Evolutionary conservation across 225 moss, liverwort and hornwort genomes (phyloP).

Genomic region (Anthoceros angustus): DNA sequence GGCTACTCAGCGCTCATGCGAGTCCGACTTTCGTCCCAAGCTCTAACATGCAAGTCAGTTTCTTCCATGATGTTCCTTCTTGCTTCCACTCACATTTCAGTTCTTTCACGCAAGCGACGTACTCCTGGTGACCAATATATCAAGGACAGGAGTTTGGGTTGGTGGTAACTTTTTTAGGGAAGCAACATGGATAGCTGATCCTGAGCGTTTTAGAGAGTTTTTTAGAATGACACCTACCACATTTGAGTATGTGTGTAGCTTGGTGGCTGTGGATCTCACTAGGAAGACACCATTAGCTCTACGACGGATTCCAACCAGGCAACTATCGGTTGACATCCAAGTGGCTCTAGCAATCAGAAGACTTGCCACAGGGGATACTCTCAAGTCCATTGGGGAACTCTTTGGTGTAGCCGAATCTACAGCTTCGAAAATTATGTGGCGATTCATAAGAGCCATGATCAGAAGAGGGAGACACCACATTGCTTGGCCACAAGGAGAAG

Average conservation of each 20-base stretch:
- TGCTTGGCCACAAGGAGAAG: too few relatives aligned
- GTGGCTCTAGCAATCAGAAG: not conserved
- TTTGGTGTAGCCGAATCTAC: not conserved
- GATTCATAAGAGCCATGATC: not conserved
- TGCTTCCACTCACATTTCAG: not conserved
- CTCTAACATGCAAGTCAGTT: too few relatives aligned
- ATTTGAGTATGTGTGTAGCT: not conserved
- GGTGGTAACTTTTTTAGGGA: not conserved
- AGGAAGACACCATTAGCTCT: not conserved
- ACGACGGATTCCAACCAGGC: not conserved
- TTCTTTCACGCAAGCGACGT: not conserved
- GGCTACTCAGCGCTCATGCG: too few relatives aligned
- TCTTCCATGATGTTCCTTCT: not conserved
- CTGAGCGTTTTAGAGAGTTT: not conserved
- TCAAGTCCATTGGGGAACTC: constrained; percentile 1
- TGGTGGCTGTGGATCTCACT: not conserved
- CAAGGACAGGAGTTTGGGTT: not conserved
- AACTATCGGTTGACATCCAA: not conserved
- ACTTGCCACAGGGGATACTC: not conserved
- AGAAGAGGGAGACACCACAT: not conserved
- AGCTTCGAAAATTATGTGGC: not conserved
- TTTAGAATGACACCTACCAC: not conserved
- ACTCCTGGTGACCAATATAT: not conserved
- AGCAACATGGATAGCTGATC: not conserved
- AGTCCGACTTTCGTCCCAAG: too few relatives aligned